Percentiles rank a stretch among this genome's conserved stretches.
Evolutionary conservation across 768 basidiomycete genomes (phyloP).

Genomic region (Scleroderma bovista): DNA sequence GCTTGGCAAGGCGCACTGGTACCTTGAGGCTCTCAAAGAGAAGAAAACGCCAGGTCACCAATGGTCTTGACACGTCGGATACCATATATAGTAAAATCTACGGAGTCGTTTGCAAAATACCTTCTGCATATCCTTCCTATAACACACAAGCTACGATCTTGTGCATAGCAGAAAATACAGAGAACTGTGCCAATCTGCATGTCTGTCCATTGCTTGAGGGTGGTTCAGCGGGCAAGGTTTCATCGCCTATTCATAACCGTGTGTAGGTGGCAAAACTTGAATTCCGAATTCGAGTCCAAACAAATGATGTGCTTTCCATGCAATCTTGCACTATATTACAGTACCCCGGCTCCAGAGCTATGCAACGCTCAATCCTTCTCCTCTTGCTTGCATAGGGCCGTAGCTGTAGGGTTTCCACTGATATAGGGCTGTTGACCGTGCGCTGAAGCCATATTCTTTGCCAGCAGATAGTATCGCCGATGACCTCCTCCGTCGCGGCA

Average conservation of each 20-base stretch:
- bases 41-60: background rate
- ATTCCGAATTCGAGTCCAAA: conserved; percentile 17
- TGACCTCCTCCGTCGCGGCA: conserved; percentile 27
- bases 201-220: too few relatives aligned
- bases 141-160: too few relatives aligned
- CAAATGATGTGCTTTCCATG: conserved; percentile 19
- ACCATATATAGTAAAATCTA: too few relatives aligned
- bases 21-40: conserved; percentile 49
- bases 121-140: too few relatives aligned
- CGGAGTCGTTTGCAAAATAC: too few relatives aligned
- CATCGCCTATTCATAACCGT: too few relatives aligned
- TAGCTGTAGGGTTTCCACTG: conserved; percentile 6
- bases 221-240: background rate
- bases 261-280: conserved; percentile 4
- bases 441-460: conserved; percentile 3
- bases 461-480: conserved; percentile 2
- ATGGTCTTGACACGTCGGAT: too few relatives aligned
- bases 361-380: background rate
- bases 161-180: too few relatives aligned
- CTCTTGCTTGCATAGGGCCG: background rate
- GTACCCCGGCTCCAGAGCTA: background rate
- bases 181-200: too few relatives aligned
- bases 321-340: conserved; percentile 7
- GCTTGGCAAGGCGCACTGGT: conserved; percentile 79
- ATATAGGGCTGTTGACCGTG: background rate